These are phyloP conservation scores for Pestalotiopsis sp. DNA, from an alignment of 2,329 filamentous ascomycete genomes.

Conservation along the genomic window DNA sequence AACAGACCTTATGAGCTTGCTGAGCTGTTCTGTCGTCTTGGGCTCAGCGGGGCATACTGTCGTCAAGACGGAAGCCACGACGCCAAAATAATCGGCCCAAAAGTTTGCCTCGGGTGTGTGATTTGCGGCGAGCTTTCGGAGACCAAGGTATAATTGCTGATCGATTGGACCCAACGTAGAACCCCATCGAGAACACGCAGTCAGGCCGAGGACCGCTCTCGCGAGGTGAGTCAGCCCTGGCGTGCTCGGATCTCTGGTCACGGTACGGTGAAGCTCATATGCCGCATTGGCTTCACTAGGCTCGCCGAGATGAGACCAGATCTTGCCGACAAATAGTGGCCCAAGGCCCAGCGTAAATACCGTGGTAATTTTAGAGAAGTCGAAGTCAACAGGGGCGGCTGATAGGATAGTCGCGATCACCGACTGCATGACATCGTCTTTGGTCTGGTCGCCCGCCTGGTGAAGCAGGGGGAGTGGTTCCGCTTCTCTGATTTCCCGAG, in stretches of 20 bases:
- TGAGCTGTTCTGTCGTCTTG: slow-evolving; percentile 34
- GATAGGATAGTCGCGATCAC: slow-evolving; percentile 40
- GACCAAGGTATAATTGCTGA: slow-evolving; percentile 40
- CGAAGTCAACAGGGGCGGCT: slow-evolving; percentile 43
- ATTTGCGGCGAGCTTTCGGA: slow-evolving; percentile 44
- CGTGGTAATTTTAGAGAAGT: slow-evolving; percentile 39
- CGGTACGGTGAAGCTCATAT: slow-evolving; percentile 72
- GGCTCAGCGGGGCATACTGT: slow-evolving; percentile 46
- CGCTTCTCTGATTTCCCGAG: slow-evolving; percentile 58
- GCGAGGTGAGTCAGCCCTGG: slow-evolving; percentile 76
- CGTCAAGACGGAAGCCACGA: slow-evolving; percentile 46
- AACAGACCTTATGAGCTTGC: slow-evolving; percentile 42
- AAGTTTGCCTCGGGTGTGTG: slow-evolving; percentile 44
- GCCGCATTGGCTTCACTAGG: slow-evolving; percentile 60
- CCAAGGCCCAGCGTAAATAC: slow-evolving; percentile 46
- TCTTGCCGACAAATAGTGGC: slow-evolving; percentile 48
- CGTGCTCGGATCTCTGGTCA: slow-evolving; percentile 66
- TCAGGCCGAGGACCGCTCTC: slow-evolving; percentile 71
- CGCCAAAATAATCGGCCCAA: slow-evolving; percentile 57
- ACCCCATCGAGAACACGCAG: slow-evolving; percentile 75
- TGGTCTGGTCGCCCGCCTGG: slow-evolving; percentile 17
- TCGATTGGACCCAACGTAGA: slow-evolving; percentile 58
- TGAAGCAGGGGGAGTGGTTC: slow-evolving; percentile 60
- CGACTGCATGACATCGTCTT: slow-evolving; percentile 33
- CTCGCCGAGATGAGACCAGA: slow-evolving; percentile 55